Evolutionary conservation across 352 stramenopile species (phyloP).

Genomic region (Phytophthora tubulina): DNA sequence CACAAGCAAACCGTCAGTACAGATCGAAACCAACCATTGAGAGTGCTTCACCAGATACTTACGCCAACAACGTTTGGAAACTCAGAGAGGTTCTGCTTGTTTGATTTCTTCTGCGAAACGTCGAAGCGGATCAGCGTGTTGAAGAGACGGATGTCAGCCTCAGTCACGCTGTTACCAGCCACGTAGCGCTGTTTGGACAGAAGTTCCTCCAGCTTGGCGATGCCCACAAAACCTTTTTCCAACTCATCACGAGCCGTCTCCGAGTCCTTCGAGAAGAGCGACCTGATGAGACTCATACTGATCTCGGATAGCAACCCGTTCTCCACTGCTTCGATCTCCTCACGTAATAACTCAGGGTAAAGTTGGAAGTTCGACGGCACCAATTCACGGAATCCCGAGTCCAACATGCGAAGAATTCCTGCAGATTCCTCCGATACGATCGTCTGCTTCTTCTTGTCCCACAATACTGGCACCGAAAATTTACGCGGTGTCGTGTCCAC

Average conservation of each 20-base stretch:
- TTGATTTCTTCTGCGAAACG: constrained; percentile 27
- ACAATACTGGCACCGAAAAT: constrained; percentile 72
- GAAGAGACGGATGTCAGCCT: constrained; percentile 57
- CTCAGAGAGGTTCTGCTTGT: constrained; percentile 51
- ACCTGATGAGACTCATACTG: constrained; percentile 62
- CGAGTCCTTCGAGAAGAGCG: constrained; percentile 71
- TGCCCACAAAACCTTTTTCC: constrained; percentile 33
- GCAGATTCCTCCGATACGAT: constrained; percentile 53
- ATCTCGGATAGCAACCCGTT: constrained; percentile 67
- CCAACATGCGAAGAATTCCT: constrained; percentile 76
- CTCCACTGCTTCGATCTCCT: constrained; percentile 71
- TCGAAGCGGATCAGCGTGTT: constrained; percentile 52
- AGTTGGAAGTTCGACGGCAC: constrained; percentile 47
- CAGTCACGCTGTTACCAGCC: constrained; percentile 42
- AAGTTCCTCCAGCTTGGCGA: constrained; percentile 47
- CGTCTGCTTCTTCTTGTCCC: constrained; percentile 69
- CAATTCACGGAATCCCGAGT: constrained; percentile 52
- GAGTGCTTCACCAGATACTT: constrained; percentile 1
- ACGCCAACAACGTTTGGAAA: constrained; percentile 60
- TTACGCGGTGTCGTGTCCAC: constrained; percentile 25
- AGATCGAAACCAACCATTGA: neutral
- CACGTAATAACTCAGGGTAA: constrained; percentile 51
- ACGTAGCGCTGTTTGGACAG: constrained; percentile 38
- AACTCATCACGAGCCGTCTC: constrained; percentile 47
- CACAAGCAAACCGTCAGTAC: neutral